Base-by-base conservation (phyloP, 192 early-diverging fungal species). In the Entrophospora sp. region DNA sequence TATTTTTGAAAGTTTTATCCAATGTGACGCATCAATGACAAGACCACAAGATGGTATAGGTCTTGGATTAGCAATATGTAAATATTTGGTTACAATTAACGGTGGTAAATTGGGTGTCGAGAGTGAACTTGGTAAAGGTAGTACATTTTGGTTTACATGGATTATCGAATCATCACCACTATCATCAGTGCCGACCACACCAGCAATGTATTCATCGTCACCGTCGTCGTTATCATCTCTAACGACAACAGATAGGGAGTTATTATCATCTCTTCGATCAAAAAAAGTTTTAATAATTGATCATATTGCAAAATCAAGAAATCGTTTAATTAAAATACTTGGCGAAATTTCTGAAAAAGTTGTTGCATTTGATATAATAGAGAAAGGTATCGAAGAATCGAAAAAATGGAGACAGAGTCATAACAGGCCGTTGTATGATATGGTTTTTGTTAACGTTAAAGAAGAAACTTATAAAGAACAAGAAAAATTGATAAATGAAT, bases 1-100 rank as follows among this genome's bases (percentile, higher is more conserved):
- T 57, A 79, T 89, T 37, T 91, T 87, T 57, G 79, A 87, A 45
- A 82, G 81, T 36, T 92, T 89, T 72, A 67, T 79, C 10, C 90
- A 89, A 71, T 84, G 79, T 7, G 86, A 89, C 18, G 77, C 80
- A 9, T 79, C 85, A 20, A 87, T 84, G 31, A 86, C 84, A 5
- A 78, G 85, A 49, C 80, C 49, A 52, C 49, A 78, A 30, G 75
- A 76, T 18, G 73, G 79, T 27, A 77, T 76, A 5, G 79, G 79
- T 27, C 27, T 81, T 8, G 79, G 79, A 2, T 67, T 81, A 1
- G 73, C 73, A n/a, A 81, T 81, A 12, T 78, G 76, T 49, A 67
- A 73, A 3, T 69, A 81, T 38, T 46, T 81, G 42, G 77, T 77
- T 10, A 9, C 60, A 22, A 69, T 75, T 24, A 76, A 78, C 72